Evolutionary conservation across 1,284 basidiomycete genomes (phyloP), one percentile per base, ranked within the genome.

Genomic region (Exobasidium cylindrosporum): DNA sequence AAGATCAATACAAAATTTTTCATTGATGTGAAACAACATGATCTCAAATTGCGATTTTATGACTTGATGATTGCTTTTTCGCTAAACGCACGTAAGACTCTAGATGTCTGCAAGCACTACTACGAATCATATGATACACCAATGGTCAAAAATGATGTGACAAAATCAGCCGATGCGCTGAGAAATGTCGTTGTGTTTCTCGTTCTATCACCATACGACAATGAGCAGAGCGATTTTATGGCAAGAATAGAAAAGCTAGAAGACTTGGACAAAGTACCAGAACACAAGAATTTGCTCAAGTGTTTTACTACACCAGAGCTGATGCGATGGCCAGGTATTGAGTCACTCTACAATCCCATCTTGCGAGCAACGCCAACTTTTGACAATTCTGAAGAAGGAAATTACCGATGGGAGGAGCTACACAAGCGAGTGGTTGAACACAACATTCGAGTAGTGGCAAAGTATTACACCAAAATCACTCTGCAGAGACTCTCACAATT

Each of bases 271-370:
- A 90, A 89, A 75, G 84, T 95, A 46, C 88, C 92, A 58, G 85
- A 93, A 57, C 90, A 96, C 76, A 89, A 89, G 79, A 93, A 96
- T 70, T 86, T 98, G 46, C 86, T 96, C 63, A 98, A 98, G 83
- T 95, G 91, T 76, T 98, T 99, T 80, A 89, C 89, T 13, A 97
- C 93, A 1, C 88, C 88, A 46, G 96, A 98, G 78, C 84, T 99
- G 49, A 97, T 97, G 91, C 84, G 95, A 65, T 98, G 96, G 96
- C 92, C 95, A 0, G 92, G 92, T n/a, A 94, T 98, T 57, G 89
- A 93, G 78, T 83, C 84, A 4, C 84, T 97, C 17, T 98, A 97
- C 79, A 94, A 92, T 29, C 86, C 88, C 5, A 89, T 88, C 70
- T 82, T 98, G 56, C 86, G 87, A 55, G 84, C 86, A 73, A 92